A percentile compares a stretch with the other conserved stretches of the same genome.
These are phyloP conservation scores for Phlyctochytrium bullatum DNA, from an alignment of 192 early-diverging fungal genomes.

Conservation along the genomic window DNA sequence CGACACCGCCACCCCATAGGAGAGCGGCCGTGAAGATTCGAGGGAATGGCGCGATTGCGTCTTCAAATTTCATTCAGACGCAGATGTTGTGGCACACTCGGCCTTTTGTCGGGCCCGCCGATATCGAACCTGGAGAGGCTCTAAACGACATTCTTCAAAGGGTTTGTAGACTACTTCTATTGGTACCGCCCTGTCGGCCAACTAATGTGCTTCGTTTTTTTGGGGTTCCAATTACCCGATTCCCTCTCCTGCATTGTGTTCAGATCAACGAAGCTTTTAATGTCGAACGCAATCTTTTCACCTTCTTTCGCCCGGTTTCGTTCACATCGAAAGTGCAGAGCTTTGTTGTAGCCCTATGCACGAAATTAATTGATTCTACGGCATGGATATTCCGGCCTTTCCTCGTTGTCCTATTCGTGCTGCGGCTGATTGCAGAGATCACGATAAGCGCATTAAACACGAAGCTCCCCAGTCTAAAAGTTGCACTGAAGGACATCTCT, in stretches of 20 bases:
- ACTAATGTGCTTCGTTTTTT: no score
- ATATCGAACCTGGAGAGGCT: constrained; percentile 11
- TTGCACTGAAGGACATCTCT: constrained; percentile 71
- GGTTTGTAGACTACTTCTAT: constrained; percentile 28
- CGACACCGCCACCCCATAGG: neutral
- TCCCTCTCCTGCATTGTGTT: no score
- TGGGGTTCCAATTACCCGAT: no score
- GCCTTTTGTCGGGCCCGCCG: neutral
- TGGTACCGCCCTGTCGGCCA: neutral
- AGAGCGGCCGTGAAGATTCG: neutral
- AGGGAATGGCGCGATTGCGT: constrained; percentile 15
- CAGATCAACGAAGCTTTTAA: constrained; percentile 67
- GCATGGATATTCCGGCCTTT: constrained; percentile 37
- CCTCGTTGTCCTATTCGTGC: constrained; percentile 33
- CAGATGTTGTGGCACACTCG: constrained; percentile 5
- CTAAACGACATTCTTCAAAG: constrained; percentile 52
- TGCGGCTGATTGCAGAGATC: constrained; percentile 53
- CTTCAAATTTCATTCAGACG: neutral
- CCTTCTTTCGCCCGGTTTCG: constrained; percentile 29
- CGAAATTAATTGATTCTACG: neutral
- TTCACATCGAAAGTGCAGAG: constrained; percentile 27
- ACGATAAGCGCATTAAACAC: constrained; percentile 60
- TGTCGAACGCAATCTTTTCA: constrained; percentile 48
- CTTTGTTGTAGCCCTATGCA: constrained; percentile 18
- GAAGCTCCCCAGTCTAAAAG: constrained; percentile 54